phyloP scores from a whole-genome alignment of 352 stramenopile genomes.

The Phytopythium montanum region DNA sequence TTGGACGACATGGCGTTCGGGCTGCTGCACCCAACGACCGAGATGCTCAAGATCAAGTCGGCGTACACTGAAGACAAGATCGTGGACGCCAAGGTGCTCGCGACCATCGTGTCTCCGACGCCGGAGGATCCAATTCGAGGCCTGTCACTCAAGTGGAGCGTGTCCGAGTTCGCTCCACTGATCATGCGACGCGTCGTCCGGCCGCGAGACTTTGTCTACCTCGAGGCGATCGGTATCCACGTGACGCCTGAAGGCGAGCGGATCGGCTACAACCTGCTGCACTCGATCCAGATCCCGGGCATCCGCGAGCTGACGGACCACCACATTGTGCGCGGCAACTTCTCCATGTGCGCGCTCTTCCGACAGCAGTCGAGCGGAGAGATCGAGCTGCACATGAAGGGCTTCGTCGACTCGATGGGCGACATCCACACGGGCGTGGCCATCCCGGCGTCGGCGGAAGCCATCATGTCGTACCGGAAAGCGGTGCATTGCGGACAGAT shows the following conservation, averaged over 20 bases:
- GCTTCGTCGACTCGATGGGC: conserved; percentile 32
- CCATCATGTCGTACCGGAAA: conserved; percentile 33
- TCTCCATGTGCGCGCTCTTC: conserved; percentile 33
- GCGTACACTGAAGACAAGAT: conserved; percentile 49
- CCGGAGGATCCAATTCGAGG: conserved; percentile 43
- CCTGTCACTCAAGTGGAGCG: conserved; percentile 56
- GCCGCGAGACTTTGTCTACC: conserved; percentile 50
- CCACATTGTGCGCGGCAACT: conserved; percentile 32
- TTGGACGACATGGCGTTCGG: conserved; percentile 66
- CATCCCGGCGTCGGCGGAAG: conserved; percentile 24
- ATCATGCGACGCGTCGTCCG: conserved; percentile 31
- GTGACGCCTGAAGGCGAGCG: conserved; percentile 25
- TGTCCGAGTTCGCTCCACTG: conserved; percentile 26
- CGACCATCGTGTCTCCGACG: conserved; percentile 27
- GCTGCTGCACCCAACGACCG: conserved; percentile 40
- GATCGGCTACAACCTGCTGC: conserved; percentile 49
- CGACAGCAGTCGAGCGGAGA: conserved; percentile 17
- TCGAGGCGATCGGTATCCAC: conserved; percentile 43
- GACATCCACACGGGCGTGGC: conserved; percentile 28
- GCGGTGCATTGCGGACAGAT: conserved; percentile 34
- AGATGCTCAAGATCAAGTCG: conserved; percentile 48
- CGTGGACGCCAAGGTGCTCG: conserved; percentile 41
- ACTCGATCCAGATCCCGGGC: conserved; percentile 37
- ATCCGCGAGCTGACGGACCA: conserved; percentile 33
- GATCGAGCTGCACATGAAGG: conserved; percentile 36